Conservation (phyloP, 148 eudicot species). For the Hydrangea macrophylla region DNA sequence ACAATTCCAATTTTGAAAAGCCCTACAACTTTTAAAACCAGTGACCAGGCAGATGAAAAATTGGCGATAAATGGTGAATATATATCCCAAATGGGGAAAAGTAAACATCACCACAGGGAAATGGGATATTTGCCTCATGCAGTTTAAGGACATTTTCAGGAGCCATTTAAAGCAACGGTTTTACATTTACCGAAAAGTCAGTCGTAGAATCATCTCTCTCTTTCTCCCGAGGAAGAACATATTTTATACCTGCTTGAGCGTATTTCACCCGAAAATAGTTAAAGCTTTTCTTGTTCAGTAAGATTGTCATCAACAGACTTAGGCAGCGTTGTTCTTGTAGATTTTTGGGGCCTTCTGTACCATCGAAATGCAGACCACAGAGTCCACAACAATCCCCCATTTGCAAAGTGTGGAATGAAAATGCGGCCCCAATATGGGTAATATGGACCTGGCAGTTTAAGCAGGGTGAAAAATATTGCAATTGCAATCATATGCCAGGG, state of each 20-base stretch:
- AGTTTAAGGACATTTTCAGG: too few relatives aligned
- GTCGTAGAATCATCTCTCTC: too few relatives aligned
- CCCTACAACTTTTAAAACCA: too few relatives aligned
- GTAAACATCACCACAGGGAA: too few relatives aligned
- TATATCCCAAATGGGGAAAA: too few relatives aligned
- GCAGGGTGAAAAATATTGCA: slow-evolving; percentile 49
- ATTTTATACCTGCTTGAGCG: slow-evolving; percentile 2
- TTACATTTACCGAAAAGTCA: too few relatives aligned
- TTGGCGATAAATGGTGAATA: too few relatives aligned
- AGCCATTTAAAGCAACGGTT: too few relatives aligned
- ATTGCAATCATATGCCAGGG: slow-evolving; percentile 77
- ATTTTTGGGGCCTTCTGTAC: slow-evolving; percentile 44
- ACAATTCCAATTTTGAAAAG: too few relatives aligned
- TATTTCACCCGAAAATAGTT: not conserved
- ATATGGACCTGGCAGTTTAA: slow-evolving; percentile 79
- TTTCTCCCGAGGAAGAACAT: not conserved
- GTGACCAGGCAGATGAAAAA: too few relatives aligned
- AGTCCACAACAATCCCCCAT: slow-evolving; percentile 68
- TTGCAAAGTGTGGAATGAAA: slow-evolving; percentile 74
- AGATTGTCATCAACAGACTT: too few relatives aligned
- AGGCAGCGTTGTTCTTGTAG: slow-evolving; percentile 3
- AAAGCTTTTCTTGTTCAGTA: not conserved
- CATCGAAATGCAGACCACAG: slow-evolving; percentile 49
- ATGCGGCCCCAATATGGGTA: slow-evolving; percentile 86
- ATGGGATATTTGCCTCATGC: too few relatives aligned